A percentile compares a stretch with the other conserved stretches of the same genome.
These are phyloP conservation scores for Tilletia caries DNA, from an alignment of 1,284 basidiomycete genomes.

Conservation along the genomic window DNA sequence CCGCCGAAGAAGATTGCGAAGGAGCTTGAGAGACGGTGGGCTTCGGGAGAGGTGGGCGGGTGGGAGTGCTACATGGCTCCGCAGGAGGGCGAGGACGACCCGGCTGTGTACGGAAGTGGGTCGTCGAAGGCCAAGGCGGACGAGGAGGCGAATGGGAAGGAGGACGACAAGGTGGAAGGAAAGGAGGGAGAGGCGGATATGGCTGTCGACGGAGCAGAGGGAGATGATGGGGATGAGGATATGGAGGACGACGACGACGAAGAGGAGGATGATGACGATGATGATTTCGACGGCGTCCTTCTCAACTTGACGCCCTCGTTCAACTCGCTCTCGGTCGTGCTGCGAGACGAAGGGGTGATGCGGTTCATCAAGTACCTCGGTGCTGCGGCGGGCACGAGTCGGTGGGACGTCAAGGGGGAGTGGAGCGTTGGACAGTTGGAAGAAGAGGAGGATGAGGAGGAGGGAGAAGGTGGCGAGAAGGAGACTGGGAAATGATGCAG, in stretches of 20 bases:
- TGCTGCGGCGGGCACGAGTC: slow-evolving; percentile 44
- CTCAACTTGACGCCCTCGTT: slow-evolving; percentile 85
- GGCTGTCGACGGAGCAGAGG: slow-evolving; percentile 51
- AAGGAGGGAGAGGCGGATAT: slow-evolving; percentile 29
- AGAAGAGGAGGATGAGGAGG: slow-evolving; percentile 39
- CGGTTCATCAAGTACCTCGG: slow-evolving; percentile 52
- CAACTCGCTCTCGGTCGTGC: slow-evolving; percentile 81
- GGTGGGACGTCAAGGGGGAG: slow-evolving; percentile 51
- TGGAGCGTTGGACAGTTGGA: slow-evolving; percentile 45
- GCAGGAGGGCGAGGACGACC: slow-evolving; percentile 80
- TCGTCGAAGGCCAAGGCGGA: slow-evolving; percentile 47
- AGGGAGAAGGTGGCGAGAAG: background rate
- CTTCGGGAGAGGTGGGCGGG: slow-evolving; percentile 77
- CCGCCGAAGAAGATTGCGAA: slow-evolving; percentile 35
- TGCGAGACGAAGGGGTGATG: slow-evolving; percentile 90
- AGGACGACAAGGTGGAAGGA: slow-evolving; percentile 23
- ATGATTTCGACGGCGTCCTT: slow-evolving; percentile 74
- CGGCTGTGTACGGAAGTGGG: slow-evolving; percentile 75
- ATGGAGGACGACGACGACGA: slow-evolving; percentile 50
- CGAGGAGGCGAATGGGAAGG: slow-evolving; percentile 24
- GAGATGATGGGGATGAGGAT: slow-evolving; percentile 55
- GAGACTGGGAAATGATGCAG: background rate
- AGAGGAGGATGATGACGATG: slow-evolving; percentile 57
- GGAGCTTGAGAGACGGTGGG: slow-evolving; percentile 60
- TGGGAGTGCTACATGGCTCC: slow-evolving; percentile 98